Evolutionary conservation across 169 alveolate genomes (phyloP).

Genomic region (Fabrea salina): DNA sequence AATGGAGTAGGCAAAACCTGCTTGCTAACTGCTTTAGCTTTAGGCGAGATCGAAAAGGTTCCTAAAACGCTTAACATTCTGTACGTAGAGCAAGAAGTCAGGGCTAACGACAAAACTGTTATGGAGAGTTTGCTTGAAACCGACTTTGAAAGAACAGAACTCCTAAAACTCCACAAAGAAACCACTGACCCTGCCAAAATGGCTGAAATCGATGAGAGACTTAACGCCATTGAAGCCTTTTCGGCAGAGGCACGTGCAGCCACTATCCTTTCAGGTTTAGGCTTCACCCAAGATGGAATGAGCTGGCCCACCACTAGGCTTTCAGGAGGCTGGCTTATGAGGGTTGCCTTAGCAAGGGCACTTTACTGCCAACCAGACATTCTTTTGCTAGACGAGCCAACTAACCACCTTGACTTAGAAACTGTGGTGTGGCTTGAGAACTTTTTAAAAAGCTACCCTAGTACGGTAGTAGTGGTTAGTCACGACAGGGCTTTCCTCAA

Average conservation of each 20-base stretch:
- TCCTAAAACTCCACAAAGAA: slow-evolving; percentile 84
- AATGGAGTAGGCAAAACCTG: slow-evolving; percentile 98
- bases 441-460: slow-evolving; percentile 84
- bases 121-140: slow-evolving; percentile 90
- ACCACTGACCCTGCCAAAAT: slow-evolving; percentile 49
- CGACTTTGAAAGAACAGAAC: slow-evolving; percentile 90
- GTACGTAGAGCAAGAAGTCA: slow-evolving; percentile 93
- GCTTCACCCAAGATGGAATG: slow-evolving; percentile 87
- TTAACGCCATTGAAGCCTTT: slow-evolving; percentile 89
- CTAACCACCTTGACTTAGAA: slow-evolving; percentile 92
- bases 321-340: slow-evolving; percentile 92
- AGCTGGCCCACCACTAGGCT: slow-evolving; percentile 81
- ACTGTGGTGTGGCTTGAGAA: slow-evolving; percentile 96
- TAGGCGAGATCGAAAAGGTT: slow-evolving; percentile 92
- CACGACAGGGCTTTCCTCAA: slow-evolving; percentile 96
- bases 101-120: slow-evolving; percentile 84
- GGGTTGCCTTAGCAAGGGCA: slow-evolving; percentile 91
- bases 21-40: slow-evolving; percentile 90
- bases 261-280: slow-evolving; percentile 88
- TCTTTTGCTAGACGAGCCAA: slow-evolving; percentile 91
- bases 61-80: slow-evolving; percentile 90
- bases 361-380: slow-evolving; percentile 91
- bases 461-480: slow-evolving; percentile 94
- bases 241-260: slow-evolving; percentile 92
- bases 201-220: slow-evolving; percentile 79